Evolutionary conservation across 257 asterid genomes (phyloP), one percentile per base, ranked within the genome.

Genomic region (Jacaranda mimosifolia): DNA sequence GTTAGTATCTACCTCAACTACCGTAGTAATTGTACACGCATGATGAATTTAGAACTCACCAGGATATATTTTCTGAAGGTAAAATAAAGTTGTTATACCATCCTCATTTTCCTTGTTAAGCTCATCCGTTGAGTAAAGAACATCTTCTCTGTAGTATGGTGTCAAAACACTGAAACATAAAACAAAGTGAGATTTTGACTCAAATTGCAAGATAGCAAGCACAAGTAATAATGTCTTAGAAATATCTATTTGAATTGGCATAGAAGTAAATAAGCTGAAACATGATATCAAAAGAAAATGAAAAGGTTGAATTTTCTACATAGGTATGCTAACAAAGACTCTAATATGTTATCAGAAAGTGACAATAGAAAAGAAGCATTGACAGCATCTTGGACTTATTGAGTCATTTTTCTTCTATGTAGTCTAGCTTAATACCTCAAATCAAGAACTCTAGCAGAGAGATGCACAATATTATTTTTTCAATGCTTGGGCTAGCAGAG

Each of bases 11-110:
- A 68, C 63, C 80, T 73, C 55, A 79, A 10, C 68, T 69, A 75
- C 58, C 64, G 59, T 11, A 45, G 49, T 53, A 26, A 63, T 66
- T 56, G 74, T 53, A 73, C 51, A 70, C 64, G 82, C 49, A 51
- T 11, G 42, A 39, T 53, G 58, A 79, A 68, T 70, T 73, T 49
- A n/a, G 32, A 68, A 77, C 89, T 84, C 80, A 89, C 99, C 99
- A 17, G 99, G 99, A 86, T 93, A 96, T 83, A 96, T 92, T 69
- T 82, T 91, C 88, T 96, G 93, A 77, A 96, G 96, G 87, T 96
- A 96, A 87, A 96, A 96, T 39, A 92, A 80, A 82, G 86, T 89
- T 75, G 97, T 81, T 59, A 96, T 93, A 72, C 98, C 99, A 81
- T 96, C 99, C 86, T 96, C 99, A 64, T 96, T 96, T 90, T 88